A percentile compares a stretch with the other conserved stretches of the same genome.
Evolutionary conservation across 1,139 yeast species (phyloP).

Genomic region (Wickerhamiella pararugosa): DNA sequence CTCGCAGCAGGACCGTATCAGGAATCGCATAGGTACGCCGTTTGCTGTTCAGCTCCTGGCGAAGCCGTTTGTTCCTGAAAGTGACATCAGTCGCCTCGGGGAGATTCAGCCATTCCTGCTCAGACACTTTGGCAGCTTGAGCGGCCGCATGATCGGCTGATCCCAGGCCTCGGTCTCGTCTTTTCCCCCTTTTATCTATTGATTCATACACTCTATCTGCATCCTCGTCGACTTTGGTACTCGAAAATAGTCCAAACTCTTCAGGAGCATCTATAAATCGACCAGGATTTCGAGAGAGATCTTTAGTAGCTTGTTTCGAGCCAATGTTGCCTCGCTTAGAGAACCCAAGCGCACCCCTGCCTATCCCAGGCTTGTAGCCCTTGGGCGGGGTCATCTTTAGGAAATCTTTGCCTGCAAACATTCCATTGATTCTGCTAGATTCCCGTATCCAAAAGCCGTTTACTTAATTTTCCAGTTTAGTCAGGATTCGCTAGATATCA

Average conservation of each 20-base stretch:
- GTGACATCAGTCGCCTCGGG: conserved; percentile 91
- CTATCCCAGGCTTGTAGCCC: conserved; percentile 84
- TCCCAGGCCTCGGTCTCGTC: conserved; percentile 23
- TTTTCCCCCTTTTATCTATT: conserved; percentile 38
- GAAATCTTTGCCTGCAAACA: conserved; percentile 27
- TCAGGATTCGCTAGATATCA: too few species aligned
- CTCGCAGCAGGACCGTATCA: conserved; percentile 39
- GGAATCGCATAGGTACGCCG: conserved; percentile 75
- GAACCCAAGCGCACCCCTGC: conserved; percentile 92
- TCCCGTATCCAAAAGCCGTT: neutral
- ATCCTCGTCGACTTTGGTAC: conserved; percentile 48
- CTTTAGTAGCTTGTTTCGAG: conserved; percentile 25
- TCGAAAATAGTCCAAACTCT: conserved; percentile 25
- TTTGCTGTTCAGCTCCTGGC: conserved; percentile 47
- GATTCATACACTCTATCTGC: conserved; percentile 58
- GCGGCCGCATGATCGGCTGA: conserved; percentile 11
- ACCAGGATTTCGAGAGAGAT: conserved; percentile 19
- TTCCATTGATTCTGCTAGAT: neutral
- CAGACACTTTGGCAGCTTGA: conserved; percentile 44
- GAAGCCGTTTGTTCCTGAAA: conserved; percentile 53
- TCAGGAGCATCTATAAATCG: conserved; percentile 29
- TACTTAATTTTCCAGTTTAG: too few species aligned
- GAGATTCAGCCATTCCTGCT: conserved; percentile 61
- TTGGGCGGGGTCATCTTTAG: conserved; percentile 79
- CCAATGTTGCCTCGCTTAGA: conserved; percentile 73